Conservation (phyloP, 2,329 filamentous ascomycete species). For the Pestalotiopsis sp. region DNA sequence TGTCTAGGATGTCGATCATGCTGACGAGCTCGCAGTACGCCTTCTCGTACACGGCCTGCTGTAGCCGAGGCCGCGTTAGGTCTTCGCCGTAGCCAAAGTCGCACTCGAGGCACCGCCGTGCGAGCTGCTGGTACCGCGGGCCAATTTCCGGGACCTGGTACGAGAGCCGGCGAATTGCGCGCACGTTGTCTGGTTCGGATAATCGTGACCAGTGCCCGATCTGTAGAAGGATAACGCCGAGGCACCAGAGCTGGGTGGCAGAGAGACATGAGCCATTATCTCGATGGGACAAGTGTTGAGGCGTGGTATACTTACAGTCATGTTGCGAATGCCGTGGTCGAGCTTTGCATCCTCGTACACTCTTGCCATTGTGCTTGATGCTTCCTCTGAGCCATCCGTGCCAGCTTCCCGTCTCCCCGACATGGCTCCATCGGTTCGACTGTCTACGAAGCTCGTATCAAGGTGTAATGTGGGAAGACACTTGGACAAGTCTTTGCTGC, state of each 20-base stretch:
- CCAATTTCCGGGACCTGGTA: neutral
- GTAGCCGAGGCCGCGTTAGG: neutral
- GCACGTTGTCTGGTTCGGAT: constrained; percentile 4
- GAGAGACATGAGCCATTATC: neutral
- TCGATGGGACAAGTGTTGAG: neutral
- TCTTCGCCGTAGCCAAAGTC: constrained; percentile 17
- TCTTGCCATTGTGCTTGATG: neutral
- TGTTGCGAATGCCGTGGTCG: constrained; percentile 14
- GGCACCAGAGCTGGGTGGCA: constrained; percentile 8
- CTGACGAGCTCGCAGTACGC: neutral
- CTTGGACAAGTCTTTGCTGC: neutral
- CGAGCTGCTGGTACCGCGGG: constrained; percentile 14
- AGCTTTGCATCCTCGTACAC: constrained; percentile 17
- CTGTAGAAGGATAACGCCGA: constrained; percentile 16
- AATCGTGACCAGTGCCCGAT: constrained; percentile 16
- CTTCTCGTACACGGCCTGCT: constrained; percentile 6
- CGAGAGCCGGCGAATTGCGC: constrained; percentile 7
- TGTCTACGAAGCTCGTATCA: neutral
- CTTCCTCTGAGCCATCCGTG: neutral
- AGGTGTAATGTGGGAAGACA: neutral
- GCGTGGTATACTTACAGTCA: constrained; percentile 7
- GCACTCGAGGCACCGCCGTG: constrained; percentile 17
- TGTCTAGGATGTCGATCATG: neutral
- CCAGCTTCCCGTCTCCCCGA: neutral
- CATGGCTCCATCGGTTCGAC: neutral